Base-by-base conservation (phyloP, 176 grass and related monocot genomes). In the Stipa capillata region DNA sequence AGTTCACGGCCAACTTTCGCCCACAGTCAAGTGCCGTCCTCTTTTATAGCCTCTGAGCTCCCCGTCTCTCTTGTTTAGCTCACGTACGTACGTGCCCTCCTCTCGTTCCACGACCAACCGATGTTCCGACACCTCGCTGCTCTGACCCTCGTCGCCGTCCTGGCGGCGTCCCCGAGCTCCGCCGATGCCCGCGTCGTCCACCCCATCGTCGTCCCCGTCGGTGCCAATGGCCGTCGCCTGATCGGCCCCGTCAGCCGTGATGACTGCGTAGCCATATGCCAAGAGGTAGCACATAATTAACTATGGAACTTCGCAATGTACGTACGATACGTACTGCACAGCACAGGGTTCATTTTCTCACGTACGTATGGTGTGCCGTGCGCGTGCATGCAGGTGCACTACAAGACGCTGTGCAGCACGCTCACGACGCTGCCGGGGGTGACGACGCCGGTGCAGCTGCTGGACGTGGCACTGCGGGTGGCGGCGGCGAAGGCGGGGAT, bases 351-450 rank as follows among this genome's bases (percentile, higher is more conserved):
- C 11, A 65, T n/a, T 18, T 20, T 65, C 31, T 36, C 49, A 29
- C 51, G 15, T 20, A 40, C 8, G 5, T 24, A 42, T 69, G 23
- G 14, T 43, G 36, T 41, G 2, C 37, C 44, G 10, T 33, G 3
- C 4, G 20, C 15, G 15, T 65, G 52, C 29, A 0, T 58, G 39
- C 53, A 87, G 76, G 42, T 87, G 81, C 89, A 87, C 69, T 84
- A 87, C 89, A 84, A 47, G 23, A 65, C 72, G 61, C 32, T 91
- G 70, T 91, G 85, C 65, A 35, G 54, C 2, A 76, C 45, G 44
- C 59, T 87, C 69, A 62, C 80, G 80, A 77, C 23, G 18, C 81
- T 76, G 76, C 84, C 80, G 0, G 81, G 76, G 14, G 85, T 91
- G 80, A 56, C 44, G 20, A 87, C 81, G 76, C 85, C 81, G 45